Percentiles rank a stretch among this genome's conserved stretches.
phyloP scores from a whole-genome alignment of 371 early-diverging fungal species.

The Choanephora cucurbitarum region DNA sequence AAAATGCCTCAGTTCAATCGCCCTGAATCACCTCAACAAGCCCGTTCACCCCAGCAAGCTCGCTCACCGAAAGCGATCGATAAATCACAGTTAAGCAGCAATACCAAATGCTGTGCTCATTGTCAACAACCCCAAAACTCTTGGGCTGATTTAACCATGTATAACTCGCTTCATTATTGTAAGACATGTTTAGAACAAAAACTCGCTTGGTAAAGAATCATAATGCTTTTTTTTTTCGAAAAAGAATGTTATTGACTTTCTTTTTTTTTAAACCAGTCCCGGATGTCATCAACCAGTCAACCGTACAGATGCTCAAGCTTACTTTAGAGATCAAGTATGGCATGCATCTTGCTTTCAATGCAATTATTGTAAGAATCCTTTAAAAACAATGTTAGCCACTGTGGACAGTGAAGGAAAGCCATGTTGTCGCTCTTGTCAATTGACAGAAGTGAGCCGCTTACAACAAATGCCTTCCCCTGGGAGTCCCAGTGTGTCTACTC shows the following conservation, averaged over 20 bases:
- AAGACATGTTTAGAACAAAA: slow-evolving; percentile 19
- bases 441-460: not conserved
- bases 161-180: slow-evolving; percentile 23
- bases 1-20: slow-evolving; percentile 21
- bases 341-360: slow-evolving; percentile 25
- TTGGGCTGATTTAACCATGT: slow-evolving; percentile 22
- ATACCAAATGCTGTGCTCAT: slow-evolving; percentile 15
- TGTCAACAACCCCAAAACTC: slow-evolving; percentile 20
- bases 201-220: slow-evolving; percentile 23
- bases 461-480: slow-evolving; percentile 9
- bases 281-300: slow-evolving; percentile 15
- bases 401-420: slow-evolving; percentile 15
- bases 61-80: not conserved
- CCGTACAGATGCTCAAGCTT: slow-evolving; percentile 7
- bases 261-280: slow-evolving; percentile 14
- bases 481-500: slow-evolving; percentile 19
- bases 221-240: not conserved
- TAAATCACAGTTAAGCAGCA: not conserved
- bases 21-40: slow-evolving; percentile 6
- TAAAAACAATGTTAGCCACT: slow-evolving; percentile 11
- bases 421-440: slow-evolving; percentile 18
- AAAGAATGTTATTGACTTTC: not conserved
- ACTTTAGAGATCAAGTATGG: slow-evolving; percentile 12
- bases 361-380: slow-evolving; percentile 8
- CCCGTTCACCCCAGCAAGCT: not conserved